Conservation (phyloP, 345 rosid species). For the Moringa oleifera region DNA sequence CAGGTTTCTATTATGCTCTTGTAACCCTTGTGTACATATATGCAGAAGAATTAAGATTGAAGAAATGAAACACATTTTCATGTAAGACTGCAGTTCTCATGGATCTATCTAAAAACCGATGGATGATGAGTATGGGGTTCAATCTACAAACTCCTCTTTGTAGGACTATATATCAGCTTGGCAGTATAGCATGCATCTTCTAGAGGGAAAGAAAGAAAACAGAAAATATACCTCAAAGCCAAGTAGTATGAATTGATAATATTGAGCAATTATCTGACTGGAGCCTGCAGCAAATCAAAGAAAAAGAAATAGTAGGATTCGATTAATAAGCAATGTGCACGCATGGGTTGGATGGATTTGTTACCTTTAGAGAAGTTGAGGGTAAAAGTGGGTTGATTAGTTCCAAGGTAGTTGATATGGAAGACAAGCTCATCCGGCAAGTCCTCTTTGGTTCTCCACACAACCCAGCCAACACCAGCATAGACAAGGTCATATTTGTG, state of each 20-base stretch:
- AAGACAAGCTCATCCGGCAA: conserved; percentile 79
- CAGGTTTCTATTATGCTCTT: conserved; percentile 63
- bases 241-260: conserved; percentile 71
- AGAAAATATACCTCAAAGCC: conserved; percentile 74
- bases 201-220: too few relatives aligned
- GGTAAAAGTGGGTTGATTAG: conserved; percentile 80
- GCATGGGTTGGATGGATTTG: neutral
- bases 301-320: too few relatives aligned
- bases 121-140: too few relatives aligned
- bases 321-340: too few relatives aligned
- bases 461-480: conserved; percentile 80
- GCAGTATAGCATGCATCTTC: too few relatives aligned
- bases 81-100: too few relatives aligned
- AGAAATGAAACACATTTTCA: too few relatives aligned
- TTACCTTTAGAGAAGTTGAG: conserved; percentile 86
- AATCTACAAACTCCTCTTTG: too few relatives aligned
- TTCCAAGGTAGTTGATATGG: conserved; percentile 72
- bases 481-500: conserved; percentile 77
- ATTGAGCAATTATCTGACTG: conserved; percentile 82
- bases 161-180: too few relatives aligned
- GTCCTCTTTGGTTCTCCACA: conserved; percentile 81
- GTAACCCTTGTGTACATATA: conserved; percentile 48
- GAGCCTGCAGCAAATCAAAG: conserved; percentile 45
- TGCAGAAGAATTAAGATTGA: conserved; percentile 18
- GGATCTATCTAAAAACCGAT: too few relatives aligned